A percentile compares a stretch with the other conserved stretches of the same genome.
phyloP scores from a whole-genome alignment of 768 basidiomycete species.

The Ephemerocybe angulata region DNA sequence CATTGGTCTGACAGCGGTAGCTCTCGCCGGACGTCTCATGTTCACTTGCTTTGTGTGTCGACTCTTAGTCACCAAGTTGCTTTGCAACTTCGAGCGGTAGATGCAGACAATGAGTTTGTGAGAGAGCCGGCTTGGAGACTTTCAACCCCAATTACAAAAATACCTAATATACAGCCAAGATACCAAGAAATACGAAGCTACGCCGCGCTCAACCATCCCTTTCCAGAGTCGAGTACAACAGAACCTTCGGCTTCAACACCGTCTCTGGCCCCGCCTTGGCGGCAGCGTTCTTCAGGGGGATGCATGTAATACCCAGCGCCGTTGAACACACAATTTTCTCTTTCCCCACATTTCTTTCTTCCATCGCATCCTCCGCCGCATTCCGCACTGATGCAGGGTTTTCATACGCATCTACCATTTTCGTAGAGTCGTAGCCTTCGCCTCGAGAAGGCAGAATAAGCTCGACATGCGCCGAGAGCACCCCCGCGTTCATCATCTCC shows the following conservation, averaged over 20 bases:
- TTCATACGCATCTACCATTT: neutral
- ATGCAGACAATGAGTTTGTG: too few relatives aligned
- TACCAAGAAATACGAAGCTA: too few relatives aligned
- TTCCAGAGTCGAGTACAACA: neutral
- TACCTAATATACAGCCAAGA: too few relatives aligned
- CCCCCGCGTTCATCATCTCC: neutral
- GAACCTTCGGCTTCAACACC: neutral
- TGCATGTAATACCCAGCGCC: neutral
- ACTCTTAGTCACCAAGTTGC: too few relatives aligned
- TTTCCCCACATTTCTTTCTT: neutral
- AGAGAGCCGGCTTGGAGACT: too few relatives aligned
- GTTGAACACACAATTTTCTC: neutral
- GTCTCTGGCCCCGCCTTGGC: neutral
- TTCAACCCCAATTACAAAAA: too few relatives aligned
- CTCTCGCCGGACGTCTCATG: too few relatives aligned
- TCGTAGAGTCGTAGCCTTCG: neutral
- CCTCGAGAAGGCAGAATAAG: neutral
- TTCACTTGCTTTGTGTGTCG: too few relatives aligned
- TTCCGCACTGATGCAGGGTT: neutral
- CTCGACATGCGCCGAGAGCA: neutral
- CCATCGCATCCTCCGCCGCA: neutral
- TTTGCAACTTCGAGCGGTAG: too few relatives aligned
- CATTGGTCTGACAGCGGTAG: too few relatives aligned
- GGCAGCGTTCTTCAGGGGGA: neutral
- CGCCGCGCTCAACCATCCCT: too few relatives aligned